Evolutionary conservation across 306 rosid genomes (phyloP).

Genomic region (Cicer cuneatum): DNA sequence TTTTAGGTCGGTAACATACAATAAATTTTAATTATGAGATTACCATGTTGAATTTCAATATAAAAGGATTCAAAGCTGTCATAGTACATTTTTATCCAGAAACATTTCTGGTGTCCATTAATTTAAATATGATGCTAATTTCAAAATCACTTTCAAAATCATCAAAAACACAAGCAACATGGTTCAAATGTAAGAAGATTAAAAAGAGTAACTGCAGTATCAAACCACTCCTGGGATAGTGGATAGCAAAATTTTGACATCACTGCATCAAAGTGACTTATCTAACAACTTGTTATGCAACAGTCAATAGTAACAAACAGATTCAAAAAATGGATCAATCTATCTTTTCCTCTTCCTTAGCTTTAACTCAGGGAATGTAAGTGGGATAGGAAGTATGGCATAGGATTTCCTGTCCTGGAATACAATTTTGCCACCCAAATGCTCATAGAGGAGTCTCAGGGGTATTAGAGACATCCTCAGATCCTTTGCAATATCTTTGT

Average conservation of each 20-base stretch:
- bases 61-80: no score
- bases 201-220: neutral
- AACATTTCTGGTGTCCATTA: no score
- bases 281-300: constrained; percentile 19
- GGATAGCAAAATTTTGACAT: constrained; percentile 35
- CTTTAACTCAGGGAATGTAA: constrained; percentile 60
- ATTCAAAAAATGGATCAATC: neutral
- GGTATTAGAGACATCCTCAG: constrained; percentile 47
- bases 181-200: neutral
- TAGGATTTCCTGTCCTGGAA: neutral
- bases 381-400: constrained; percentile 73
- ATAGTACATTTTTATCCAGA: no score
- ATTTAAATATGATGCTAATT: no score
- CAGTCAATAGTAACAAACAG: constrained; percentile 15
- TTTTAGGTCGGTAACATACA: no score
- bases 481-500: constrained; percentile 73
- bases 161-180: constrained; percentile 12
- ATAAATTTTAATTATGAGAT: no score
- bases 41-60: no score
- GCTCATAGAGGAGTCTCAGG: constrained; percentile 53
- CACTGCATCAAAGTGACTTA: neutral
- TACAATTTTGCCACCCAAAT: constrained; percentile 71
- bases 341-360: constrained; percentile 46
- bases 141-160: neutral
- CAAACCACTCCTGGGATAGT: constrained; percentile 1